These are phyloP conservation scores for Lentinula novae-zelandiae DNA, from an alignment of 1,284 basidiomycete genomes.

Conservation along the genomic window DNA sequence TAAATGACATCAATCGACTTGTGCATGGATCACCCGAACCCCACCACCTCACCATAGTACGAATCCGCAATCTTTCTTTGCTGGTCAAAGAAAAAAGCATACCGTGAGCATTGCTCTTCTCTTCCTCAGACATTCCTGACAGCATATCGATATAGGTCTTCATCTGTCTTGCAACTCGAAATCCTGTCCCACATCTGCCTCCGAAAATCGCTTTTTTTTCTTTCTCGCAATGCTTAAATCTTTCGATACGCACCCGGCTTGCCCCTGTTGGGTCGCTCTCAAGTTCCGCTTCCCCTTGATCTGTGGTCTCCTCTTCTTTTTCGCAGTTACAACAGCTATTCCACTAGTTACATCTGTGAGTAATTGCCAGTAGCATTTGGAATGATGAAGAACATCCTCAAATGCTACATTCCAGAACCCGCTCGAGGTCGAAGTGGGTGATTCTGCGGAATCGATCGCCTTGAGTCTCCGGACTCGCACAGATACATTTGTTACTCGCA, in stretches of 20 bases:
- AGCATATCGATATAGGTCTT: background rate
- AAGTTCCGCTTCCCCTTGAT: background rate
- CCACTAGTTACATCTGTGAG: background rate
- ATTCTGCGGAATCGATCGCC: too few relatives aligned
- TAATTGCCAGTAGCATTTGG: background rate
- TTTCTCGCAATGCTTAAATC: background rate
- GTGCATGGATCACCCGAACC: background rate
- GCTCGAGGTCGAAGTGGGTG: background rate
- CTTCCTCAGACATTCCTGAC: background rate
- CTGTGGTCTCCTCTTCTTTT: background rate
- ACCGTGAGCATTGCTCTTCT: background rate
- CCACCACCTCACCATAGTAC: background rate
- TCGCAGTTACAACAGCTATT: background rate
- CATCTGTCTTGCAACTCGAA: too few relatives aligned
- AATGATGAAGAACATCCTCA: background rate
- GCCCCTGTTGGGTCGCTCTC: background rate
- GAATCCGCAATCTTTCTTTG: background rate
- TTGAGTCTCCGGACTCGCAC: background rate
- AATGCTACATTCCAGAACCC: background rate
- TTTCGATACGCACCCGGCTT: background rate
- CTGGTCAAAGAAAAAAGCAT: background rate
- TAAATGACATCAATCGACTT: too few relatives aligned
- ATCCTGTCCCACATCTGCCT: too few relatives aligned
- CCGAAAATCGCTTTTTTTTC: background rate
- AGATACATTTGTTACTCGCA: background rate